These are phyloP conservation scores for Willaertia magna DNA, from an alignment of 208 protist genomes.

Conservation along the genomic window DNA sequence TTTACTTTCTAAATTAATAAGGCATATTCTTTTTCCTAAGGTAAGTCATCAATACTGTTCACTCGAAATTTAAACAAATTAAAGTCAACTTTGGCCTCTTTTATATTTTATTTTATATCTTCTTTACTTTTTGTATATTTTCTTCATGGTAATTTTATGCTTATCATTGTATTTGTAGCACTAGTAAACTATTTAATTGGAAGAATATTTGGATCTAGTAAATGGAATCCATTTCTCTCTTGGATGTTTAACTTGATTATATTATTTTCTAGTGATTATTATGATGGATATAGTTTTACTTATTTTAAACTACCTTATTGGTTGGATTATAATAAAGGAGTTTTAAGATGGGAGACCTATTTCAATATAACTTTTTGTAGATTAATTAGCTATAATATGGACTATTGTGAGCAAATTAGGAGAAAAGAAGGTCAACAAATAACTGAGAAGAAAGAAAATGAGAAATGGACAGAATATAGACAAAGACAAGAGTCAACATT, in stretches of 20 bases:
- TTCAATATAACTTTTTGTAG: slow-evolving; percentile 28
- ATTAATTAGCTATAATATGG: slow-evolving; percentile 23
- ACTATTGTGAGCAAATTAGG: neutral
- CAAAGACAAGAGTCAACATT: neutral
- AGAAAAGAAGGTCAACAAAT: neutral
- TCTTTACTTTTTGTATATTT: neutral
- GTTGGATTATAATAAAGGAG: neutral
- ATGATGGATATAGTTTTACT: neutral
- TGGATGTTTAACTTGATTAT: neutral
- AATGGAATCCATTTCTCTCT: neutral
- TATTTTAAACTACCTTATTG: neutral
- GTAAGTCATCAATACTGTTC: neutral
- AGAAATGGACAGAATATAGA: slow-evolving; percentile 14
- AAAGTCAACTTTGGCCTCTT: neutral
- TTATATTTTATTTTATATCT: neutral
- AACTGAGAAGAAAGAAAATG: neutral
- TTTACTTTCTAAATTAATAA: neutral
- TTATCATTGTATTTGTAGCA: neutral
- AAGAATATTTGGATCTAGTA: neutral
- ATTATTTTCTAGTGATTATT: neutral
- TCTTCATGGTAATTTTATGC: neutral
- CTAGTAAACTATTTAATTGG: neutral
- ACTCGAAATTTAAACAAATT: neutral
- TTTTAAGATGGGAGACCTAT: slow-evolving; percentile 13
- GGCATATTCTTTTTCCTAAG: neutral